A percentile compares a stretch with the other conserved stretches of the same genome.
Conservation (phyloP, 2,329 filamentous ascomycete species). For the Colletotrichum chrysophilum region DNA sequence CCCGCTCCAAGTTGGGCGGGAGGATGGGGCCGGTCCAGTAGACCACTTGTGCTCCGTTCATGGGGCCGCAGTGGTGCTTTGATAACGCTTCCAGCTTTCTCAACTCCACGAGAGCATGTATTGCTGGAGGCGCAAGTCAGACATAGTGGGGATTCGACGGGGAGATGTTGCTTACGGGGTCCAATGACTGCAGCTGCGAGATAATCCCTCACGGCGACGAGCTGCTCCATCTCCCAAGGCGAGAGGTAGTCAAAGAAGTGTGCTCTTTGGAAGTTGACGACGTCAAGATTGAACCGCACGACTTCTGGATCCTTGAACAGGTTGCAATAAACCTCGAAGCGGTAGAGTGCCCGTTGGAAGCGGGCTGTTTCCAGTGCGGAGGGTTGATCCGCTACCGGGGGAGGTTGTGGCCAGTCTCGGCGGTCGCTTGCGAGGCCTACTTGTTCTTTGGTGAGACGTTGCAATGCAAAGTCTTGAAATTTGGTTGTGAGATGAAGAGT, state of each 20-base stretch:
- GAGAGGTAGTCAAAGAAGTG: slow-evolving; percentile 14
- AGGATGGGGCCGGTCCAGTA: slow-evolving; percentile 8
- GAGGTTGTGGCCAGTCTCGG: slow-evolving; percentile 1
- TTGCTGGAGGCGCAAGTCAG: background rate
- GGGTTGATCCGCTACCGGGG: background rate
- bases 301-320: slow-evolving; percentile 15
- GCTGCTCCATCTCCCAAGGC: slow-evolving; percentile 15
- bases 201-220: background rate
- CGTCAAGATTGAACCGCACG: slow-evolving; percentile 12
- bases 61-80: slow-evolving; percentile 4
- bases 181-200: slow-evolving; percentile 9
- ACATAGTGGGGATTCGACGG: background rate
- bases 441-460: background rate
- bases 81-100: slow-evolving; percentile 3
- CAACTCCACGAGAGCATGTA: slow-evolving; percentile 6
- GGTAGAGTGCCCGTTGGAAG: slow-evolving; percentile 12
- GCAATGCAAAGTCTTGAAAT: background rate
- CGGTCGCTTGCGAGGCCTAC: slow-evolving; percentile 1
- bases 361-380: background rate
- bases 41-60: background rate
- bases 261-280: slow-evolving; percentile 11
- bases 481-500: background rate
- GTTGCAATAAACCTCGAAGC: slow-evolving; percentile 14
- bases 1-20: slow-evolving; percentile 2
- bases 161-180: background rate